These are phyloP conservation scores for Beauveria sp. DNA, from an alignment of 2,329 filamentous ascomycete genomes.

Conservation along the genomic window DNA sequence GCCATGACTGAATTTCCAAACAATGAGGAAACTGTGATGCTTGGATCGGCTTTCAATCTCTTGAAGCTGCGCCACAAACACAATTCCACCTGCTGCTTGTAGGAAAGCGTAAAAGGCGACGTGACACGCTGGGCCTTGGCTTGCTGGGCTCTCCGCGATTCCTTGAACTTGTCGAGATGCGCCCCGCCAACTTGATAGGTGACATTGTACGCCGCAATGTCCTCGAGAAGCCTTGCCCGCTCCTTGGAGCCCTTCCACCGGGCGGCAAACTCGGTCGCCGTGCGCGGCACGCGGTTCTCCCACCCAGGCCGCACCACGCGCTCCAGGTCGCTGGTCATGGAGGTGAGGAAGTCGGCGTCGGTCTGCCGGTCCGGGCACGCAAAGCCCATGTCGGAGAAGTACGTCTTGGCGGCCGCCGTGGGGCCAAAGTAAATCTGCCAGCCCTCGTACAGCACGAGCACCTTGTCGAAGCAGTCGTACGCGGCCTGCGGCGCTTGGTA, in stretches of 20 bases:
- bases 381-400: conserved; percentile 60
- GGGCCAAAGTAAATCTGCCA: conserved; percentile 61
- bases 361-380: conserved; percentile 49
- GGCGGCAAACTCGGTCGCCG: no score
- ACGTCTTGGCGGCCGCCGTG: conserved; percentile 50
- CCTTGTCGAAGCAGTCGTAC: conserved; percentile 57
- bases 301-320: conserved; percentile 22
- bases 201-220: conserved; percentile 10
- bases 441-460: conserved; percentile 57
- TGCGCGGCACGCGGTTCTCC: conserved; percentile 15
- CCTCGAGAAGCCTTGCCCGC: no score
- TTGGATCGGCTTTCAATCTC: conserved; percentile 43
- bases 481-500: conserved; percentile 56
- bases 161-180: neutral
- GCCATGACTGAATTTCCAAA: conserved; percentile 13
- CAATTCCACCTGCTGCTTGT: neutral
- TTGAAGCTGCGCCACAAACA: neutral
- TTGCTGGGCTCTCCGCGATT: neutral
- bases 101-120: neutral
- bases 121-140: neutral
- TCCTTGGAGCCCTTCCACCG: no score
- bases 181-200: neutral
- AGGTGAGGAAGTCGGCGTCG: conserved; percentile 67
- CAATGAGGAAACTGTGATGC: conserved; percentile 45
- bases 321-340: conserved; percentile 31